Percentiles rank a stretch among this genome's conserved stretches.
Conservation (phyloP, 2,329 filamentous ascomycete species). For the Seiridium unicorne region DNA sequence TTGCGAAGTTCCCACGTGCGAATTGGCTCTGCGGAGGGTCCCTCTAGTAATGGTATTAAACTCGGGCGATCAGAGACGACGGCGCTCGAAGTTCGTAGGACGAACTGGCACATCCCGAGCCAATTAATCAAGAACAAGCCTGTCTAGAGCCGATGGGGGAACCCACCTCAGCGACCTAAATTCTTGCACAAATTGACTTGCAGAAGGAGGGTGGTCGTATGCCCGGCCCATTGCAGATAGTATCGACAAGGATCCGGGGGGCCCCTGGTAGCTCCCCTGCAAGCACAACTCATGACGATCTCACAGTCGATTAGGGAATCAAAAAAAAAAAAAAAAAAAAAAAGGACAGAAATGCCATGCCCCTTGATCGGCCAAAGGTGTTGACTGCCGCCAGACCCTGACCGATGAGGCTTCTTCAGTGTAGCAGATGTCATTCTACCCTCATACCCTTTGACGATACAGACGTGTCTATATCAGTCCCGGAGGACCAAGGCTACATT, state of each 20-base stretch:
- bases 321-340: no score
- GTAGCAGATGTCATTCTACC: no score
- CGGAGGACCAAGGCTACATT: no score
- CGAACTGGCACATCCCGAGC: neutral
- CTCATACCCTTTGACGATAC: no score
- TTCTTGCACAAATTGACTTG: slow-evolving; percentile 9
- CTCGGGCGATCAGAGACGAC: slow-evolving; percentile 7
- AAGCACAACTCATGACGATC: neutral
- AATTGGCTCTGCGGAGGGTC: neutral
- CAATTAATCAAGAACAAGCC: slow-evolving; percentile 8
- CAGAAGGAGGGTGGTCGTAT: slow-evolving; percentile 5
- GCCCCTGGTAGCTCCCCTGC: neutral
- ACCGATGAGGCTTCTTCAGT: no score
- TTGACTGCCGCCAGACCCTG: no score
- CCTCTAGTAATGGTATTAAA: slow-evolving; percentile 8
- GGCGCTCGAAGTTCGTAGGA: neutral
- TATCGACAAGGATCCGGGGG: neutral
- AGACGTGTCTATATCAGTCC: no score
- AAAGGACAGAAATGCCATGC: no score
- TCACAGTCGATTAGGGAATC: neutral
- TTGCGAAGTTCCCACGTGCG: slow-evolving; percentile 5
- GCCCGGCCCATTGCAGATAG: slow-evolving; percentile 1
- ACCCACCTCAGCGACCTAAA: slow-evolving; percentile 2
- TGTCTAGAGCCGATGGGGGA: slow-evolving; percentile 3
- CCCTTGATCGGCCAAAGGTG: no score